These are phyloP conservation scores for Lichtheimia hyalospora DNA, from an alignment of 371 early-diverging fungal genomes.

Conservation along the genomic window DNA sequence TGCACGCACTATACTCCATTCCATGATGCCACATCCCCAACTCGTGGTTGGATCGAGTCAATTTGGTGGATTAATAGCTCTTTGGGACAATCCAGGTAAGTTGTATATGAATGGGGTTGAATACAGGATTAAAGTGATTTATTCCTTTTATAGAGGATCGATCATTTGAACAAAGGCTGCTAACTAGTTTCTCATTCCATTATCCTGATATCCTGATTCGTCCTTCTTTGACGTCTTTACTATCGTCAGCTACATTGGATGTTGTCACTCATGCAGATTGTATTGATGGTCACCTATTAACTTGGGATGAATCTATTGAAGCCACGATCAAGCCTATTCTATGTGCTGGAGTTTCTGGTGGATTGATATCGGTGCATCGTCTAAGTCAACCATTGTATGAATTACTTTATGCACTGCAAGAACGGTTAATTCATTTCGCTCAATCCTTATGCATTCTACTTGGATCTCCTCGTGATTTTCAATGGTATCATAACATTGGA, in stretches of 20 bases:
- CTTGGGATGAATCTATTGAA: conserved; percentile 14
- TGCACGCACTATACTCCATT: conserved; percentile 28
- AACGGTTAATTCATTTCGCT: conserved; percentile 18
- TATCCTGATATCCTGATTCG: conserved; percentile 35
- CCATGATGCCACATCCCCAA: conserved; percentile 19
- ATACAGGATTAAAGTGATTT: background rate
- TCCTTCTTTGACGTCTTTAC: conserved; percentile 20
- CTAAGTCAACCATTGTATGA: conserved; percentile 17
- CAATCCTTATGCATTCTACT: conserved; percentile 20
- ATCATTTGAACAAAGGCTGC: conserved; percentile 24
- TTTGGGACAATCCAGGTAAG: conserved; percentile 26
- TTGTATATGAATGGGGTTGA: no score
- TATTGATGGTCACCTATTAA: conserved; percentile 13
- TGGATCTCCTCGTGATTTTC: conserved; percentile 26
- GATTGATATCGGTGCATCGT: conserved; percentile 27
- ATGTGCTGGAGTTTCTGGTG: conserved; percentile 32
- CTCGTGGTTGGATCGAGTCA: conserved; percentile 26
- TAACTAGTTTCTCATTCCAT: conserved; percentile 29
- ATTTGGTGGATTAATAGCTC: conserved; percentile 32
- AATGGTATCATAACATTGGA: conserved; percentile 26
- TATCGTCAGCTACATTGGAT: conserved; percentile 10
- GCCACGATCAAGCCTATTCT: conserved; percentile 22
- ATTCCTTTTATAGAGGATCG: conserved; percentile 15
- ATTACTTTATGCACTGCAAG: conserved; percentile 18
- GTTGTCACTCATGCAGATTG: background rate